A percentile compares a stretch with the other conserved stretches of the same genome.
Evolutionary conservation across 2,329 filamentous ascomycete genomes (phyloP).

Genomic region (Aspergillus aculeatinus): DNA sequence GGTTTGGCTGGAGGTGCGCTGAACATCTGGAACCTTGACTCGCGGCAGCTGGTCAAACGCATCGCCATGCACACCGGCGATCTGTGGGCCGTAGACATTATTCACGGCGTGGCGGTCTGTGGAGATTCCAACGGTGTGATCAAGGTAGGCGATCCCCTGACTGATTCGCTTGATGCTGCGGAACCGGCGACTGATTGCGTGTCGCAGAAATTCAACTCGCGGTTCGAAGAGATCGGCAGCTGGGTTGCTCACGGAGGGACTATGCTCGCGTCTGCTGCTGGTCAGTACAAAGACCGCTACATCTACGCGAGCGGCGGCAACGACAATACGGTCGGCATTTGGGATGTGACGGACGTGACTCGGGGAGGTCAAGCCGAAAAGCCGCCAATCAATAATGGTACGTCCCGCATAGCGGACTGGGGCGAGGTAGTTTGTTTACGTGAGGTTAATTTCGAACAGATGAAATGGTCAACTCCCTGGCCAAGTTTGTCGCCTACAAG

Average conservation of each 20-base stretch:
- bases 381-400: constrained; percentile 59
- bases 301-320: constrained; percentile 94
- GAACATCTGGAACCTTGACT: constrained; percentile 96
- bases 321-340: constrained; percentile 83
- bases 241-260: constrained; percentile 86
- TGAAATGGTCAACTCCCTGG: constrained; percentile 66
- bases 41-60: constrained; percentile 81
- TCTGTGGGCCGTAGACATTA: constrained; percentile 81
- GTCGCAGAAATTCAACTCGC: constrained; percentile 68
- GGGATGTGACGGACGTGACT: constrained; percentile 68
- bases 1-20: constrained; percentile 84
- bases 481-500: constrained; percentile 86
- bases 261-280: constrained; percentile 79
- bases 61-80: constrained; percentile 79
- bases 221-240: constrained; percentile 74
- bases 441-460: constrained; percentile 42
- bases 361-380: constrained; percentile 42
- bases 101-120: constrained; percentile 81
- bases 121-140: constrained; percentile 86
- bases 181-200: not conserved
- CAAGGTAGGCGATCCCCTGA: constrained; percentile 57
- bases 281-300: constrained; percentile 67
- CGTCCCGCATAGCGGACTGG: not conserved
- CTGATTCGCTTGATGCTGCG: too few relatives aligned
- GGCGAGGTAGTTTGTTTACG: too few relatives aligned